These are phyloP conservation scores for Fusarium tanahbumbuense DNA, from an alignment of 2,329 filamentous ascomycete genomes.

Conservation along the genomic window DNA sequence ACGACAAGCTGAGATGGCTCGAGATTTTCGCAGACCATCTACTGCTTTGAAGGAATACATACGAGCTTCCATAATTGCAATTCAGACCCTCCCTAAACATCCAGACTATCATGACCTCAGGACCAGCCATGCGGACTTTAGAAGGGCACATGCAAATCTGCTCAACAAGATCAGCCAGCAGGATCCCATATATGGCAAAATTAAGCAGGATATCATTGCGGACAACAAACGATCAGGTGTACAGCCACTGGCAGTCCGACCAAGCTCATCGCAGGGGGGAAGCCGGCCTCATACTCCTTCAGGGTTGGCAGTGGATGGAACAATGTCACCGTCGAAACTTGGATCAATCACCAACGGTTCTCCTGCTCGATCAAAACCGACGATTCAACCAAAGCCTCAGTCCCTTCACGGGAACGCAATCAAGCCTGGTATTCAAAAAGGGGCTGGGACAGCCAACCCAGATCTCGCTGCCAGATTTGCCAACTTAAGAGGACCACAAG, in stretches of 20 bases:
- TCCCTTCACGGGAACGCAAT: slow-evolving; percentile 71
- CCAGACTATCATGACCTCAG: slow-evolving; percentile 77
- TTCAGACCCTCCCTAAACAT: slow-evolving; percentile 81
- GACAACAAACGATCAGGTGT: slow-evolving; percentile 73
- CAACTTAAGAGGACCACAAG: slow-evolving; percentile 61
- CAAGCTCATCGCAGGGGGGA: slow-evolving; percentile 31
- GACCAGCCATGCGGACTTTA: slow-evolving; percentile 61
- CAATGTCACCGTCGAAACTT: slow-evolving; percentile 25
- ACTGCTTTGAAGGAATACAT: slow-evolving; percentile 86
- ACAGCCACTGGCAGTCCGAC: slow-evolving; percentile 52
- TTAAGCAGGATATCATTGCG: slow-evolving; percentile 70
- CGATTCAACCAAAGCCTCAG: slow-evolving; percentile 74
- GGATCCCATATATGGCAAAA: slow-evolving; percentile 63
- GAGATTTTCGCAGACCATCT: slow-evolving; percentile 75
- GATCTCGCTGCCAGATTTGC: slow-evolving; percentile 69
- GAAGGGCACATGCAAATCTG: slow-evolving; percentile 62
- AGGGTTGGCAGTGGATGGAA: slow-evolving; percentile 19
- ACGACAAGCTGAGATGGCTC: slow-evolving; percentile 69
- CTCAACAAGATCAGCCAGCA: slow-evolving; percentile 62
- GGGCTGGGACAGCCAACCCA: slow-evolving; percentile 48
- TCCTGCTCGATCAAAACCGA: slow-evolving; percentile 55
- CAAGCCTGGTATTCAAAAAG: slow-evolving; percentile 47
- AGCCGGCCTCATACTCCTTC: slow-evolving; percentile 31
- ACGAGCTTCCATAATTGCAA: slow-evolving; percentile 80
- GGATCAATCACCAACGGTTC: slow-evolving; percentile 30